Evolutionary conservation across 164 flowering plant species (phyloP).

Genomic region (Malania oleifera): DNA sequence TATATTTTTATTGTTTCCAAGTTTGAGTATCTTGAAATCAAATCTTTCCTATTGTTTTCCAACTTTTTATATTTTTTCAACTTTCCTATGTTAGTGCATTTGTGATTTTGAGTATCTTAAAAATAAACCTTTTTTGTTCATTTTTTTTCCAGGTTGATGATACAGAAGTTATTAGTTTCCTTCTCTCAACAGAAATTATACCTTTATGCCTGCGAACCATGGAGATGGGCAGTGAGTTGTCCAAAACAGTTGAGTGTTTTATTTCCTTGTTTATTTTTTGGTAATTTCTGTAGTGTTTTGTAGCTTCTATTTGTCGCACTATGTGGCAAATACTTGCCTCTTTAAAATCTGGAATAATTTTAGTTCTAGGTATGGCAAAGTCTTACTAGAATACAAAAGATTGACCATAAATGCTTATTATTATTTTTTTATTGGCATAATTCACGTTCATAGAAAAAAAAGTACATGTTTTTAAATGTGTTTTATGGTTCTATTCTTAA

Average conservation of each 20-base stretch:
- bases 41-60: background rate
- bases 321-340: too few species aligned
- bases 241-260: constrained; percentile 69
- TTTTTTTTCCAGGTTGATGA: constrained; percentile 73
- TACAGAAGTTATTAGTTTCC: constrained; percentile 79
- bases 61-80: background rate
- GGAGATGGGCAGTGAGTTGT: constrained; percentile 92
- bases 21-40: too few species aligned
- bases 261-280: background rate
- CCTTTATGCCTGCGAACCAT: constrained; percentile 79
- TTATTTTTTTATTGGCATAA: too few species aligned
- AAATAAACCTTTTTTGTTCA: background rate
- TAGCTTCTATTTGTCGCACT: background rate
- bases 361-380: too few species aligned
- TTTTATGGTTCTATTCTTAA: too few species aligned
- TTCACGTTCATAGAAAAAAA: too few species aligned
- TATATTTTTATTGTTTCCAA: too few species aligned
- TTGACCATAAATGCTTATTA: too few species aligned
- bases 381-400: too few species aligned
- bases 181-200: constrained; percentile 73
- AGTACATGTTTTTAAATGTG: too few species aligned
- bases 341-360: too few species aligned
- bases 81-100: too few species aligned
- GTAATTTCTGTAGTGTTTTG: background rate
- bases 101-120: constrained; percentile 1